Base-by-base conservation (phyloP, 179 eudicot genomes). In the Carnegiea gigantea region DNA sequence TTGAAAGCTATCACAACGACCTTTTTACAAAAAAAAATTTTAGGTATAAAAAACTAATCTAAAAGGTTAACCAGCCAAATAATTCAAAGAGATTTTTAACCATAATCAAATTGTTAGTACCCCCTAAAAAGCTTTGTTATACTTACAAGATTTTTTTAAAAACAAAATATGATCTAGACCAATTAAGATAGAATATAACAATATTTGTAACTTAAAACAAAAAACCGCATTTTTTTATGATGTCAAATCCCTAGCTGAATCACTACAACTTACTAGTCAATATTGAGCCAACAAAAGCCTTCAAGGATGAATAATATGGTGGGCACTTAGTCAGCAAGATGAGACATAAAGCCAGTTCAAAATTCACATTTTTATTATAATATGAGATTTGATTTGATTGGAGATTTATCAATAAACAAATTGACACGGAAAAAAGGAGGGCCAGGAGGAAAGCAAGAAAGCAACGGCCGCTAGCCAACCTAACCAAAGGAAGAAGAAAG, bases 381-480 rank as follows among this genome's bases (percentile, higher is more conserved):
- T 53, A 12, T 51, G 57, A 51, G 57, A 51, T 57, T 57, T 57
- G 20, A 57, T 57, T 57, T 57, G 20, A 57, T 62, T 23, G 28
- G 5, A 62, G 26, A 20, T 62, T 23, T 8, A 57, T 33, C 30
- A 59, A 54, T 80, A 33, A 59, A 80, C 62, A 48, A 80, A 18
- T 59, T 23, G 75, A 64, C 14, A 21, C 20, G 65, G 51, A 67
- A 21, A 75, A 62, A 30, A 43, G 46, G 30, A 75, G 48, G 68
- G 9, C 23, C 46, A 28, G 24, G 68, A 75, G 17, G 65, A 81
- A 81, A 74, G 70, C 44, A 81, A 77, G 76, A 59, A 76, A 24
- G 57, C 17, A 48, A 49, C 73, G 38, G 43, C 59, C 83, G 51
- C 21, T 62, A 67, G 76, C 49, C 79, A 30, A 81, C 79, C 76